Evolutionary conservation across 192 early-diverging fungal species (phyloP).

Genomic region (Podila minutissima): DNA sequence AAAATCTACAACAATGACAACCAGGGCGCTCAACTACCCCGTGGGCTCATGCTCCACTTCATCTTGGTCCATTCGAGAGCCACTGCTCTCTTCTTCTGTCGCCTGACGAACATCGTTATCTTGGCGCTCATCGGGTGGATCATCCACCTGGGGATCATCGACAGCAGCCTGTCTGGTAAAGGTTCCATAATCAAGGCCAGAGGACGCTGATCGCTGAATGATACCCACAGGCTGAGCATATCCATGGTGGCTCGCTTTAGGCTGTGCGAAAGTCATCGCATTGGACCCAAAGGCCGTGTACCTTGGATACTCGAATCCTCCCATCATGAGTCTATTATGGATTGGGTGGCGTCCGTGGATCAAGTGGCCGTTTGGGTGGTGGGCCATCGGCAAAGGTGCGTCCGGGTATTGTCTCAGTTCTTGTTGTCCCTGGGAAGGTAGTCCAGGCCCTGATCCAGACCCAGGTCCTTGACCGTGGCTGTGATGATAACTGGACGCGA

Average conservation of each 20-base stretch:
- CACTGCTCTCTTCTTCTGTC: no score
- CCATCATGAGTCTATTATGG: constrained; percentile 5
- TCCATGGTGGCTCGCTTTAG: not conserved
- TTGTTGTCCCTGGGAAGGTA: not conserved
- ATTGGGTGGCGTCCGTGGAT: constrained; percentile 14
- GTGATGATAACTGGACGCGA: not conserved
- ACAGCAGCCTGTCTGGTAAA: not conserved
- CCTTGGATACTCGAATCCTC: no score
- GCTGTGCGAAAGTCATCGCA: not conserved
- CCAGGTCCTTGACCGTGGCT: no score
- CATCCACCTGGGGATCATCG: no score
- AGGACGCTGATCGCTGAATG: not conserved
- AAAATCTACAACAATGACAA: no score
- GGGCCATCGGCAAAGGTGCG: not conserved
- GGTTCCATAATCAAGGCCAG: not conserved
- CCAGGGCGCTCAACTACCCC: no score
- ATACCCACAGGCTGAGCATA: not conserved
- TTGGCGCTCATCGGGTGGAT: no score
- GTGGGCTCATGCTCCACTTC: no score
- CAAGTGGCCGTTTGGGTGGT: constrained; percentile 10
- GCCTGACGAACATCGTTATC: no score
- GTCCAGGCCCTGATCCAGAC: not conserved
- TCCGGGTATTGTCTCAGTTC: constrained; percentile 1
- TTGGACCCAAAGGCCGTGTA: no score
- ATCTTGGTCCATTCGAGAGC: no score